Conservation (phyloP, 495 filamentous ascomycete genomes). For the Penicillium salamii region DNA sequence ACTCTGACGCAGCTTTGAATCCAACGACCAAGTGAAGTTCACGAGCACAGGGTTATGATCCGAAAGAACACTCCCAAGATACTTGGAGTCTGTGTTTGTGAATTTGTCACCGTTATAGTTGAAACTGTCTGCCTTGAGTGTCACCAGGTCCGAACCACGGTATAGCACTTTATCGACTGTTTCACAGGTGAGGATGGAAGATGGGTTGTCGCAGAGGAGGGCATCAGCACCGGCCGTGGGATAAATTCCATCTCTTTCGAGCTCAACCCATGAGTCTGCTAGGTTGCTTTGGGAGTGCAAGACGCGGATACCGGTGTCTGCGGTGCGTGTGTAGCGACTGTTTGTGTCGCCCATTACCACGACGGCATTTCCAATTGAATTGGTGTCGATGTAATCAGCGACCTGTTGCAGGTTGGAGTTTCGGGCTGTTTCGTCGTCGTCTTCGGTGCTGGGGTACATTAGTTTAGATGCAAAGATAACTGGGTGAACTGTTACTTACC, state of each 20-base stretch:
- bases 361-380: slow-evolving; percentile 55
- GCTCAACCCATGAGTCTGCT: slow-evolving; percentile 52
- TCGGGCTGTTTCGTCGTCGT: slow-evolving; percentile 46
- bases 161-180: slow-evolving; percentile 64
- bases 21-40: slow-evolving; percentile 50
- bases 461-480: background rate
- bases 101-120: slow-evolving; percentile 50
- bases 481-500: slow-evolving; percentile 21
- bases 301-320: slow-evolving; percentile 45
- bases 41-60: slow-evolving; percentile 61
- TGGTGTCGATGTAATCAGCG: slow-evolving; percentile 47
- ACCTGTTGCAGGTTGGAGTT: slow-evolving; percentile 56
- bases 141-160: slow-evolving; percentile 44
- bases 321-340: slow-evolving; percentile 51
- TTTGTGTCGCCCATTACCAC: slow-evolving; percentile 60
- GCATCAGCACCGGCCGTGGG: slow-evolving; percentile 38
- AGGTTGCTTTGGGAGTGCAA: slow-evolving; percentile 44
- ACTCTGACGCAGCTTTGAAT: slow-evolving; percentile 39
- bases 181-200: slow-evolving; percentile 50
- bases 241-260: slow-evolving; percentile 39
- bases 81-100: slow-evolving; percentile 44
- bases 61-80: slow-evolving; percentile 42
- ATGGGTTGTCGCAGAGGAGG: slow-evolving; percentile 48
- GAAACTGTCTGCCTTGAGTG: slow-evolving; percentile 40
- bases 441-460: slow-evolving; percentile 27